Evolutionary conservation across 441 rosid genomes (phyloP).

Genomic region (Erodium moschatum): DNA sequence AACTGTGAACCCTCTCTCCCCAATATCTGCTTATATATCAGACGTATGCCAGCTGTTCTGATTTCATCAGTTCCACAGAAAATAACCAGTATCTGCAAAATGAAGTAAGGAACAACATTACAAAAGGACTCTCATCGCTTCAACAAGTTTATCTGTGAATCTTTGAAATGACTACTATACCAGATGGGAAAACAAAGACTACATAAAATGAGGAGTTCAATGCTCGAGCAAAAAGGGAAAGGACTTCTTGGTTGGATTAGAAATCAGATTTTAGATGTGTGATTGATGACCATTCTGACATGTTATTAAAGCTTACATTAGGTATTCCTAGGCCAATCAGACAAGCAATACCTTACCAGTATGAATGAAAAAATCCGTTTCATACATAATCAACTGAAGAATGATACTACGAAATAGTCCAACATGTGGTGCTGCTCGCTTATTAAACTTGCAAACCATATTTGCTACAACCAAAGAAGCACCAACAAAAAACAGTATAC

Average conservation of each 20-base stretch:
- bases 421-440: no score
- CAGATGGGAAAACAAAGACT: background rate
- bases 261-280: background rate
- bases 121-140: background rate
- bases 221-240: background rate
- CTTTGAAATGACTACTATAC: background rate
- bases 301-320: no score
- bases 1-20: slow-evolving; percentile 24
- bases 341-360: no score
- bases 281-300: no score
- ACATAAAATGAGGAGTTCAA: background rate
- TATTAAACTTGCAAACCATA: no score
- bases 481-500: no score
- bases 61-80: slow-evolving; percentile 42
- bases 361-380: no score
- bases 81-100: slow-evolving; percentile 37
- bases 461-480: no score
- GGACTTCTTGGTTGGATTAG: no score
- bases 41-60: slow-evolving; percentile 20
- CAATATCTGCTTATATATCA: slow-evolving; percentile 24
- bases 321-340: no score
- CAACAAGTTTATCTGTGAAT: background rate
- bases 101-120: background rate
- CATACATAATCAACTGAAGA: no score
- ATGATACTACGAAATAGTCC: no score